Base-by-base conservation (phyloP, 805 yeast species). In the Metschnikowia anglica region DNA sequence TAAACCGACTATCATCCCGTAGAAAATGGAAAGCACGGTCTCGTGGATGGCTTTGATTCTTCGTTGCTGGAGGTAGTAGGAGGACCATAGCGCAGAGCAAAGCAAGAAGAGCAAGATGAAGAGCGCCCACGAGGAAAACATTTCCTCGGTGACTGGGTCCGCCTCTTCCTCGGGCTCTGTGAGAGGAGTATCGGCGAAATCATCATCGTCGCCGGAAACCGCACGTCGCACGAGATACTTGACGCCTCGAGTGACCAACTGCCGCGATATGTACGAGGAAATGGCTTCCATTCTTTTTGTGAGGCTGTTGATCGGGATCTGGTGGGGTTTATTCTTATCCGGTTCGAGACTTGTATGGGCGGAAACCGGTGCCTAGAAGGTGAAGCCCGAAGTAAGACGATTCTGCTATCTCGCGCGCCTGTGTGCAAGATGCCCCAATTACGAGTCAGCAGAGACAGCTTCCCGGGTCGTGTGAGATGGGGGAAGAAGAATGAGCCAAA, bases 1-100 rank as follows among this genome's bases (percentile, higher is more conserved):
- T 25, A 95, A 64, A 0, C 99, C 99, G 20, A 93, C 96, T 35
- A 88, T 73, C 98, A 88, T 90, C 16, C 99, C 99, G 56, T 91
- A 89, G 61, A 93, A 89, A 46, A 93, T 93, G 1, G 98, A 88
- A 34, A 95, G 69, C 29, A 93, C 98, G 0, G 99, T 93, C 67
- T 93, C 99, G 65, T 93, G 99, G n/a, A 93, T 80, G 3, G 96
- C 95, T 63, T 88, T 90, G 56, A 93, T 91, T 51, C 93, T 77
- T 54, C 88, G 78, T 56, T 88, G 96, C 58, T 91, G 96, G 37
- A 93, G 72, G 60, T 86, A 91, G 65, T 91, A 93, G 23, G 95
- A 84, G 3, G 97, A 88, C 97, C 97, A 93, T 39, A 93, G 70
- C 0, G 99, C 97, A 7, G 90, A 77, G 45, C 91, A 85, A 34